A percentile compares a stretch with the other conserved stretches of the same genome.
Conservation (phyloP, 176 grass and related monocot species). For the Aegilops speltoides region DNA sequence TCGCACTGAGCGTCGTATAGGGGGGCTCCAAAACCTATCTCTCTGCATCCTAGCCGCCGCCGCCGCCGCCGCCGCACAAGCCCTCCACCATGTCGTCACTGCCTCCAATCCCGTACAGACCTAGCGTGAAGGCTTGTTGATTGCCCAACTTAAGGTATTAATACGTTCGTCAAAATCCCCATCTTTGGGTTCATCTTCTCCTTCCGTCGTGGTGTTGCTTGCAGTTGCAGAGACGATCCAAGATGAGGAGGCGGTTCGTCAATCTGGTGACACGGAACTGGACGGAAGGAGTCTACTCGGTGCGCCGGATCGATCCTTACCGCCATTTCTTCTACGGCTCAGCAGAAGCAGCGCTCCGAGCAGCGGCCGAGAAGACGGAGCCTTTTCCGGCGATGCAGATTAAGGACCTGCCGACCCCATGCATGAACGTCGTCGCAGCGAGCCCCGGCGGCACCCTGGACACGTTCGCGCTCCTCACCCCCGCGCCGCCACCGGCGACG, state of each 20-base stretch:
- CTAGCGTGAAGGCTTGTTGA: too few species aligned
- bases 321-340: background rate
- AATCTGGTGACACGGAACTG: background rate
- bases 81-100: too few species aligned
- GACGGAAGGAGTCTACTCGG: background rate
- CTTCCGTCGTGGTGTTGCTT: too few species aligned
- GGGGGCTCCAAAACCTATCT: too few species aligned
- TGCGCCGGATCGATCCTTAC: background rate
- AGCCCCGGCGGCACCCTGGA: background rate
- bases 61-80: too few species aligned
- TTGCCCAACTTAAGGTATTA: too few species aligned
- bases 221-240: background rate
- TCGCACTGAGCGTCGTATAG: too few species aligned
- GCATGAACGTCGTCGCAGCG: background rate
- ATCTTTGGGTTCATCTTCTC: too few species aligned
- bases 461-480: background rate
- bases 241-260: background rate
- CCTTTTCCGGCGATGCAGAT: background rate
- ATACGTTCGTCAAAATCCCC: too few species aligned
- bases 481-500: background rate
- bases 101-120: too few species aligned
- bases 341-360: background rate
- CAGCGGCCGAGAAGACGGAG: background rate
- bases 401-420: background rate
- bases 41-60: too few species aligned